Evolutionary conservation across 306 rosid species (phyloP).

Genomic region (Castanopsis chinensis): DNA sequence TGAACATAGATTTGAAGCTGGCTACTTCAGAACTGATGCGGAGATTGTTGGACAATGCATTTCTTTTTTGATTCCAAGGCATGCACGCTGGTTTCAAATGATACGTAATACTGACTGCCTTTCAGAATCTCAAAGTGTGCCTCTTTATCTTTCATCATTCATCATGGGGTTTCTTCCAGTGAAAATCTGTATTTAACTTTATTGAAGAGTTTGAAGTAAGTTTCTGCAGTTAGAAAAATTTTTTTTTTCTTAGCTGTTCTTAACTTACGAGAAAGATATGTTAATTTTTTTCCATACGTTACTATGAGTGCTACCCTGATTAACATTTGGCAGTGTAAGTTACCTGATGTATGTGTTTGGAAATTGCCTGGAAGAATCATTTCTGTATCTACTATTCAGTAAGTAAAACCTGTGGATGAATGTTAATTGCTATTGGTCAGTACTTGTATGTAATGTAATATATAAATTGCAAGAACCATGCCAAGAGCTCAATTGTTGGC

Average conservation of each 20-base stretch:
- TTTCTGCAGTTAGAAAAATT: conserved; percentile 24
- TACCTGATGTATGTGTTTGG: not conserved
- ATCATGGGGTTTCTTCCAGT: conserved; percentile 14
- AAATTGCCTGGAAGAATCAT: not conserved
- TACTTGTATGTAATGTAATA: not conserved
- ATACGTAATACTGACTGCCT: not conserved
- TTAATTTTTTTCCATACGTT: not conserved
- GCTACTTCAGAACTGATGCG: conserved; percentile 18
- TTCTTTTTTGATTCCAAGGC: conserved; percentile 29
- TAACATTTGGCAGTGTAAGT: not conserved
- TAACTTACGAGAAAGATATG: not conserved
- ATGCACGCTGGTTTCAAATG: conserved; percentile 21
- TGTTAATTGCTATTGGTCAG: not conserved
- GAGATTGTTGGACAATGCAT: conserved; percentile 18
- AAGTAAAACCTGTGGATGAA: not conserved
- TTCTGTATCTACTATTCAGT: not conserved
- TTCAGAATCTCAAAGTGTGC: conserved; percentile 16
- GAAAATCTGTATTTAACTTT: conserved; percentile 19
- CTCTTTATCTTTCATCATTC: conserved; percentile 26
- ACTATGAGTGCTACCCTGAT: not conserved
- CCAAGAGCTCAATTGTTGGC: too few species aligned
- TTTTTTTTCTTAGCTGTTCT: not conserved
- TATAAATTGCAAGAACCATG: too few species aligned
- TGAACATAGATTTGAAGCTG: conserved; percentile 21
- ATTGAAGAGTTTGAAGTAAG: not conserved